These are phyloP conservation scores for Cercospora berteroae DNA, from an alignment of 2,329 filamentous ascomycete genomes.

Conservation along the genomic window DNA sequence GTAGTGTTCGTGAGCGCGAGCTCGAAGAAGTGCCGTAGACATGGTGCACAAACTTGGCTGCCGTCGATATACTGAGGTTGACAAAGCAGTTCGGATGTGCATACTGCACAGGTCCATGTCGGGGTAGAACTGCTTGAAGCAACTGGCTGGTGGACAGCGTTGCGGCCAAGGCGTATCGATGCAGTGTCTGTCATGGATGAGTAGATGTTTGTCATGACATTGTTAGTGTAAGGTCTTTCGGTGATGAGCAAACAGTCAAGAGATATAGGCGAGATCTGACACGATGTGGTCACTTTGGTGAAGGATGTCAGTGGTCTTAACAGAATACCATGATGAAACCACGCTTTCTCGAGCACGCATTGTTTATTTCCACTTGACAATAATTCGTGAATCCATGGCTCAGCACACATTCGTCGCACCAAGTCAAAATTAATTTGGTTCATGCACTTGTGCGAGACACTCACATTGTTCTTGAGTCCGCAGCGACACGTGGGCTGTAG, in stretches of 20 bases:
- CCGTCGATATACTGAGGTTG: neutral
- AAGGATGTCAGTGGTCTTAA: neutral
- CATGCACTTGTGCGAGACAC: neutral
- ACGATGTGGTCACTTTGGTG: neutral
- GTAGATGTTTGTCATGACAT: neutral
- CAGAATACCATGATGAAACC: neutral
- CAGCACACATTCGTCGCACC: no score
- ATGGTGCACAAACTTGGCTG: conserved; percentile 13
- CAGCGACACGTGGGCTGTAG: neutral
- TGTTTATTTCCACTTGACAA: no score
- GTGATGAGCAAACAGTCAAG: neutral
- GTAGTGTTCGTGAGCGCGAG: conserved; percentile 13
- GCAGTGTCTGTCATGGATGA: neutral
- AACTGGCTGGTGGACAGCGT: neutral
- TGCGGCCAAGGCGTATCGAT: neutral
- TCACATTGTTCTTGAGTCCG: neutral
- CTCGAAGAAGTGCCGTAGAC: conserved; percentile 23
- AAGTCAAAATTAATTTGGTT: no score
- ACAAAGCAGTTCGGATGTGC: conserved; percentile 5
- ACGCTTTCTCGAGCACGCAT: neutral
- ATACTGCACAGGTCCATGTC: conserved; percentile 10
- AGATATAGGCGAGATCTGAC: neutral
- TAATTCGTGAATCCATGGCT: no score
- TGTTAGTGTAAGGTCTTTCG: neutral
- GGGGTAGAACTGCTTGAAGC: conserved; percentile 1